phyloP scores from a whole-genome alignment of 345 rosid genomes.

The Acer saccharum region DNA sequence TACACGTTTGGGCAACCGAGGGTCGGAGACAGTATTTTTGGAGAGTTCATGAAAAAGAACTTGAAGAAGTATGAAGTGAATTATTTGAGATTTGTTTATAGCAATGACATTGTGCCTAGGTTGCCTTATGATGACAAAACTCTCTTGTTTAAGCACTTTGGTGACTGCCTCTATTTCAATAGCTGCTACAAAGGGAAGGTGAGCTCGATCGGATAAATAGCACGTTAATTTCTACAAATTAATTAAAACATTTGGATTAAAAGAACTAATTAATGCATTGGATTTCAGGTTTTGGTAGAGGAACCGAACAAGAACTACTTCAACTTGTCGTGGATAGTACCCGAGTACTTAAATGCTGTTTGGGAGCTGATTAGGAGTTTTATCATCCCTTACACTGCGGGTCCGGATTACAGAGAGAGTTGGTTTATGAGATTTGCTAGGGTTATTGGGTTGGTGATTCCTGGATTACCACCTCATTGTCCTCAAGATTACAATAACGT shows the following conservation, averaged over 20 bases:
- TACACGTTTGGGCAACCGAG: conserved; percentile 67
- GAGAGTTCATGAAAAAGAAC: conserved; percentile 37
- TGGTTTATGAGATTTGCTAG: conserved; percentile 50
- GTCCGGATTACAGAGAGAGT: conserved; percentile 50
- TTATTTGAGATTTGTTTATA: conserved; percentile 48
- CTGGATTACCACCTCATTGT: conserved; percentile 59
- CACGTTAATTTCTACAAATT: no score
- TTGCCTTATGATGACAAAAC: conserved; percentile 53
- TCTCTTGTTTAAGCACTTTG: conserved; percentile 48
- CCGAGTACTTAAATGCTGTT: conserved; percentile 44
- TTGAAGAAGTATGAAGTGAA: conserved; percentile 33
- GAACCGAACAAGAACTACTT: conserved; percentile 79
- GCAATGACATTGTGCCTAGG: conserved; percentile 59
- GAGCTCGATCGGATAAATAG: not conserved
- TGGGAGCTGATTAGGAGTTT: conserved; percentile 73
- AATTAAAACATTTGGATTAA: not conserved
- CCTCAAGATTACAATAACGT: conserved; percentile 61
- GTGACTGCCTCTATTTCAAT: conserved; percentile 38
- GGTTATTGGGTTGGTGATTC: conserved; percentile 47
- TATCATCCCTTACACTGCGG: conserved; percentile 43
- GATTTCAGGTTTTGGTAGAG: conserved; percentile 46
- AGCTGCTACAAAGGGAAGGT: conserved; percentile 54
- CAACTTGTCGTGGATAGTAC: conserved; percentile 42
- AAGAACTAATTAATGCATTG: not conserved
- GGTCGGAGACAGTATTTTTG: conserved; percentile 50